These are phyloP conservation scores for Cryptococcus hybrid DNA, from an alignment of 1,284 basidiomycete species.

Conservation along the genomic window DNA sequence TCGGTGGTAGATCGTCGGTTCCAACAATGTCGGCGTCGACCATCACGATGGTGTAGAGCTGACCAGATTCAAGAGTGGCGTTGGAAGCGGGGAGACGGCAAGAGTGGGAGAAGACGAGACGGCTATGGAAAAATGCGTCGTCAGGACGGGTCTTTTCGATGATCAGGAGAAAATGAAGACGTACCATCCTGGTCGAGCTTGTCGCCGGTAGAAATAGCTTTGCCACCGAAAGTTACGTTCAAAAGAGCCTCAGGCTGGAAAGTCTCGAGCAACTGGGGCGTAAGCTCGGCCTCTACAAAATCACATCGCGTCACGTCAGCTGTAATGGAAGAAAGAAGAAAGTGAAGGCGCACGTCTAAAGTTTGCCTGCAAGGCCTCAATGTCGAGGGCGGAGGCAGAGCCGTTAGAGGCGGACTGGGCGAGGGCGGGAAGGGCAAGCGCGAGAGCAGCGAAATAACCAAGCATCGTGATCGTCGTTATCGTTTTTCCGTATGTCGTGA, in stretches of 20 bases:
- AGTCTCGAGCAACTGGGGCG: constrained; percentile 58
- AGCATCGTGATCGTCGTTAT: constrained; percentile 10
- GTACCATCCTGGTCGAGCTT: constrained; percentile 55
- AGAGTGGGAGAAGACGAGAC: constrained; percentile 27
- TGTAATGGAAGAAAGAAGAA: neutral
- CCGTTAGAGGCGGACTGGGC: constrained; percentile 17
- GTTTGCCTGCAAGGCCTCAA: constrained; percentile 38
- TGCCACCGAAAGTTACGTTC: constrained; percentile 54
- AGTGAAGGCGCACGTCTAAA: constrained; percentile 30
- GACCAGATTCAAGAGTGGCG: constrained; percentile 18
- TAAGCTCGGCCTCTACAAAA: constrained; percentile 53
- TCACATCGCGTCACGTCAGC: constrained; percentile 2
- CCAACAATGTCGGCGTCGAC: constrained; percentile 67
- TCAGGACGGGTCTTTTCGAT: neutral
- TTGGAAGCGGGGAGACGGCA: constrained; percentile 20
- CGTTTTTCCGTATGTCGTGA: neutral
- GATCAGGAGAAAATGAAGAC: constrained; percentile 1
- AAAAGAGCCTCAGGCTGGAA: constrained; percentile 62
- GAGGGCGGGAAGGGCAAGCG: constrained; percentile 14
- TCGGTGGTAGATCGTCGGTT: constrained; percentile 49
- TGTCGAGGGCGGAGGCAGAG: constrained; percentile 23
- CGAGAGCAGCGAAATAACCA: constrained; percentile 16
- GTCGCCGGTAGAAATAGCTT: constrained; percentile 60
- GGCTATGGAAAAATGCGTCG: constrained; percentile 8
- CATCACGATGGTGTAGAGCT: constrained; percentile 56